Conservation (phyloP, 257 asterid species). For the Ocimum tenuiflorum region DNA sequence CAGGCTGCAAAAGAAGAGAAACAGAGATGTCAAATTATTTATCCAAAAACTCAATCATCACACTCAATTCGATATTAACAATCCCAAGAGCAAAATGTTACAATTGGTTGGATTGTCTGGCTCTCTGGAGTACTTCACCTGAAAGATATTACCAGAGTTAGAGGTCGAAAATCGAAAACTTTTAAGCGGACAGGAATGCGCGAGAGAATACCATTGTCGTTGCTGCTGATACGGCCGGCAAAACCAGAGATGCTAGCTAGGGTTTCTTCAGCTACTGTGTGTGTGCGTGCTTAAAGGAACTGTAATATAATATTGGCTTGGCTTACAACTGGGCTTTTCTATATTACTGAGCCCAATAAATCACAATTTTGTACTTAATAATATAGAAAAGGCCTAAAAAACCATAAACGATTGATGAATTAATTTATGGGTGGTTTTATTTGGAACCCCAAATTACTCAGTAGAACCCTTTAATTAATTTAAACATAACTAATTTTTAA, state of each 20-base stretch:
- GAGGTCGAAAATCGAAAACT: not conserved
- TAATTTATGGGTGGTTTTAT: no score
- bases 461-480: no score
- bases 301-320: not conserved
- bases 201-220: constrained; percentile 16
- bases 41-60: not conserved
- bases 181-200: not conserved
- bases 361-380: no score
- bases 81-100: not conserved
- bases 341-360: no score
- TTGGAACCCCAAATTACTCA: no score
- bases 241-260: not conserved
- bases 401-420: no score
- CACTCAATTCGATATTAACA: not conserved
- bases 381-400: no score
- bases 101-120: constrained; percentile 41
- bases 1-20: constrained; percentile 35
- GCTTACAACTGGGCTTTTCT: not conserved
- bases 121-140: constrained; percentile 48
- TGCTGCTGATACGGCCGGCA: constrained; percentile 15
- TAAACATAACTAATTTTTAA: no score
- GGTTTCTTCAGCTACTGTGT: no score
- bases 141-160: not conserved
- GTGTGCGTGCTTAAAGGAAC: not conserved
- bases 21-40: not conserved